phyloP scores from a whole-genome alignment of 1,284 basidiomycete species.

The Ustilago nuda region DNA sequence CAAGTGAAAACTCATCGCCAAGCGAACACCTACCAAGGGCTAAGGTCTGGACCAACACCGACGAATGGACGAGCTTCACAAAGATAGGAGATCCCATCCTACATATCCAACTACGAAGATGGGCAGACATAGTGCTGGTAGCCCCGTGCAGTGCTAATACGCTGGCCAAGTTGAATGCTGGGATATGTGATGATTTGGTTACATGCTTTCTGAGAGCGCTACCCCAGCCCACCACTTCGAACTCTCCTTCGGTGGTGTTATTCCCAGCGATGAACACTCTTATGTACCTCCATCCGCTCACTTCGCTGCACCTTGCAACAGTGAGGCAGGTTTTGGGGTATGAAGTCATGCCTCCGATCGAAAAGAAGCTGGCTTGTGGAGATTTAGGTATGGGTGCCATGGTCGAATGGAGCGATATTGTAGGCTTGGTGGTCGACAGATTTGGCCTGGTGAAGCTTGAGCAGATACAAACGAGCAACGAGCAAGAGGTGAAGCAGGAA shows the following conservation, averaged over 20 bases:
- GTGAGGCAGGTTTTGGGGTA: constrained; percentile 82
- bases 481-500: background rate
- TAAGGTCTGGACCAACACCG: constrained; percentile 86
- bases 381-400: constrained; percentile 78
- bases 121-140: constrained; percentile 94
- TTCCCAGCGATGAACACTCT: constrained; percentile 99
- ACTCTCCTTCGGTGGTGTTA: constrained; percentile 74
- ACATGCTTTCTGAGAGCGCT: constrained; percentile 90
- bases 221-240: constrained; percentile 61
- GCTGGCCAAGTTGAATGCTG: constrained; percentile 88
- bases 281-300: constrained; percentile 96
- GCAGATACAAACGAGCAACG: background rate
- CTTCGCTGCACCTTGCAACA: constrained; percentile 80
- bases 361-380: constrained; percentile 88
- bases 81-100: constrained; percentile 90
- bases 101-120: constrained; percentile 91
- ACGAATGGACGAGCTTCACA: constrained; percentile 84
- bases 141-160: constrained; percentile 97
- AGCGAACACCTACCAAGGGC: constrained; percentile 56
- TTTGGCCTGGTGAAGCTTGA: constrained; percentile 25
- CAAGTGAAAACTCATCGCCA: constrained; percentile 11
- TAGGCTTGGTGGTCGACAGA: constrained; percentile 30
- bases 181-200: constrained; percentile 88
- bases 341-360: constrained; percentile 84
- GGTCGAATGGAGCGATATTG: constrained; percentile 63